Conservation (phyloP, 2,329 filamentous ascomycete species). For the Colletotrichum endophyticum region DNA sequence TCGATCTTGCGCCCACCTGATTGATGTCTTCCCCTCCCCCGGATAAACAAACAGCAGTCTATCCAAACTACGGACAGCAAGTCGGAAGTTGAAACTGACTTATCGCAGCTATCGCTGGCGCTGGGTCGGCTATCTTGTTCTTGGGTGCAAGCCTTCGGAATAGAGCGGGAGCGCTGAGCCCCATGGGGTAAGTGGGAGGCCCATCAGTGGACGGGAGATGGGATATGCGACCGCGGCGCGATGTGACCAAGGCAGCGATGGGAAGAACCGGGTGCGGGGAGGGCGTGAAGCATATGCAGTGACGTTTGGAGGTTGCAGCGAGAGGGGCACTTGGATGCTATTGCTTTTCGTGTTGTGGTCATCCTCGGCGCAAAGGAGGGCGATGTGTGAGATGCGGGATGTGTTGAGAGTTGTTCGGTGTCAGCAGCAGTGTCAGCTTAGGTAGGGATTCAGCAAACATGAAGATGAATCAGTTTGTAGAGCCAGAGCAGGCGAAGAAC, state of each 20-base stretch:
- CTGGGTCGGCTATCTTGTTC: slow-evolving; percentile 4
- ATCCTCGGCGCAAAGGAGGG: background rate
- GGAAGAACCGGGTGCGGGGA: slow-evolving; percentile 9
- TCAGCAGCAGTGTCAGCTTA: background rate
- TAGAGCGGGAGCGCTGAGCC: slow-evolving; percentile 16
- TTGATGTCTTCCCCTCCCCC: background rate
- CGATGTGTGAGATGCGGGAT: background rate
- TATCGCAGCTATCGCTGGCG: background rate
- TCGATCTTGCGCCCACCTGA: background rate
- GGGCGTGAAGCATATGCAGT: background rate
- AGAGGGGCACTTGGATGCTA: background rate
- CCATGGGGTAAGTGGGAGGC: slow-evolving; percentile 16
- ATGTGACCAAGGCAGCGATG: background rate
- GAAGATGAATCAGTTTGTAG: background rate
- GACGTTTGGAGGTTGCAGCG: background rate
- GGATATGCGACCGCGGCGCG: background rate
- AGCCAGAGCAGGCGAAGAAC: background rate
- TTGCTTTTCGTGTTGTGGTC: background rate
- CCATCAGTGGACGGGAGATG: slow-evolving; percentile 1
- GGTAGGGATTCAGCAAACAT: background rate
- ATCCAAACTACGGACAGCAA: background rate
- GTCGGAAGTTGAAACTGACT: slow-evolving; percentile 10
- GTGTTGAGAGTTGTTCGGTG: background rate
- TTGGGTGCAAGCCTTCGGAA: slow-evolving; percentile 3
- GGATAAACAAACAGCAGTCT: background rate